Conservation (phyloP, 192 early-diverging fungal species). For the Entomortierella parvispora region DNA sequence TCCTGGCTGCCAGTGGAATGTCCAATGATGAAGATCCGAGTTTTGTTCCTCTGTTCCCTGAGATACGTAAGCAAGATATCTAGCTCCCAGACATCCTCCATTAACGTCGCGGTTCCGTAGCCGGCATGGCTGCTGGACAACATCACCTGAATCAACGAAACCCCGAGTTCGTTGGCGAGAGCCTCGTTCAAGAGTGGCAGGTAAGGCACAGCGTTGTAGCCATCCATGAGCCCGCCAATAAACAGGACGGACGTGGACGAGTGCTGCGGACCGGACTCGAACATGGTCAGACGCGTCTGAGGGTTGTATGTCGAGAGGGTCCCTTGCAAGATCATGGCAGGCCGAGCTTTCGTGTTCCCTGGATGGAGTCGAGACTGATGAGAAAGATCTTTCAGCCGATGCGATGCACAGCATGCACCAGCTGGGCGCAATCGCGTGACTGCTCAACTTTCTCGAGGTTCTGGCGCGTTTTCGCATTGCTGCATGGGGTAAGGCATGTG, state of each 20-base stretch:
- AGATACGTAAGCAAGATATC: constrained; percentile 47
- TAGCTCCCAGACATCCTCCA: constrained; percentile 49
- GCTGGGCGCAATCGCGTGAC: too few relatives aligned
- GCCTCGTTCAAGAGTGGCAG: constrained; percentile 26
- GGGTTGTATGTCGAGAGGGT: constrained; percentile 53
- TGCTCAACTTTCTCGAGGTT: too few relatives aligned
- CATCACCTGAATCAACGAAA: constrained; percentile 56
- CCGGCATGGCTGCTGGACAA: constrained; percentile 54
- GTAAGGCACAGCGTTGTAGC: constrained; percentile 55
- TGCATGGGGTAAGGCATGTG: not conserved
- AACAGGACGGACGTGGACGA: constrained; percentile 42
- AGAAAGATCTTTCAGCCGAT: not conserved
- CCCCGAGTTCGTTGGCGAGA: constrained; percentile 15
- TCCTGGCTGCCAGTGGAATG: constrained; percentile 61
- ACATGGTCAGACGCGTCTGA: constrained; percentile 53
- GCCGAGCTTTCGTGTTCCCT: not conserved
- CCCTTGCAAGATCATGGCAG: constrained; percentile 50
- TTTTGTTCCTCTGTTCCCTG: constrained; percentile 30
- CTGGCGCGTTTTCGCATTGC: not conserved
- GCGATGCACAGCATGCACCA: too few relatives aligned
- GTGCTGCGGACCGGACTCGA: constrained; percentile 49
- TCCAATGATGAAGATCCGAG: constrained; percentile 50
- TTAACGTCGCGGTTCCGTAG: constrained; percentile 48
- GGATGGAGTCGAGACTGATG: not conserved
- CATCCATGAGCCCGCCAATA: constrained; percentile 54